Evolutionary conservation across 139 green algal species (phyloP), one percentile per base, ranked within the genome.

Genomic region (Tetraselmis striata): DNA sequence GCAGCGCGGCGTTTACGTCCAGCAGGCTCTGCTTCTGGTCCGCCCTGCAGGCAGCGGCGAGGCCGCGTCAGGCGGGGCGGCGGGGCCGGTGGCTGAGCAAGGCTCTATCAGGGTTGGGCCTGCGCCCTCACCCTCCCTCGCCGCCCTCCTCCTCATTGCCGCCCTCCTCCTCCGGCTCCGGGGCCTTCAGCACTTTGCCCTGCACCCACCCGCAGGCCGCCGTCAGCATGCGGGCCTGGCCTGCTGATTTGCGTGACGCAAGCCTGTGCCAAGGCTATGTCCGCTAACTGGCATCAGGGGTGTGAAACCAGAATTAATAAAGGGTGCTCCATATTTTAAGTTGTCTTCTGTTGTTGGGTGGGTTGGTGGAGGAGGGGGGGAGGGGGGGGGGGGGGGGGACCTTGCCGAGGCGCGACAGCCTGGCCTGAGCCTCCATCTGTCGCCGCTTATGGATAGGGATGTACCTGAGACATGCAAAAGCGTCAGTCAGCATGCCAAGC

Each of bases 401-500:
- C 86, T 81, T 85, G 30, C 90, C 83, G 31, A 96, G 79, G 31
- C 80, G 79, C 1, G 79, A 22, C 67, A 94, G 79, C 2, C 91
- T 88, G 31, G 76, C 24, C 23, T 93, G 83, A 59, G 93, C 85
- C 84, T 98, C 90, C 77, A 91, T 79, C 29, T 89, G 82, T 0
- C 92, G 85, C 29, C 95, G 87, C 86, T 98, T 97, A 58, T 93
- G 94, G 0, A 97, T 30, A 0, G 95, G 93, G 26, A 98, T 78
- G 32, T 98, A 98, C 86, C 45, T 67, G 45, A 25, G 45, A n/a
- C n/a, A n/a, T n/a, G n/a, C n/a, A n/a, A n/a, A n/a, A n/a, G n/a
- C n/a, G n/a, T n/a, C n/a, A n/a, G n/a, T n/a, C n/a, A n/a, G n/a
- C n/a, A n/a, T n/a, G n/a, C n/a, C n/a, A n/a, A n/a, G n/a, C n/a